Evolutionary conservation across 2,329 filamentous ascomycete species (phyloP).

Genomic region (Apiospora saccharicola): DNA sequence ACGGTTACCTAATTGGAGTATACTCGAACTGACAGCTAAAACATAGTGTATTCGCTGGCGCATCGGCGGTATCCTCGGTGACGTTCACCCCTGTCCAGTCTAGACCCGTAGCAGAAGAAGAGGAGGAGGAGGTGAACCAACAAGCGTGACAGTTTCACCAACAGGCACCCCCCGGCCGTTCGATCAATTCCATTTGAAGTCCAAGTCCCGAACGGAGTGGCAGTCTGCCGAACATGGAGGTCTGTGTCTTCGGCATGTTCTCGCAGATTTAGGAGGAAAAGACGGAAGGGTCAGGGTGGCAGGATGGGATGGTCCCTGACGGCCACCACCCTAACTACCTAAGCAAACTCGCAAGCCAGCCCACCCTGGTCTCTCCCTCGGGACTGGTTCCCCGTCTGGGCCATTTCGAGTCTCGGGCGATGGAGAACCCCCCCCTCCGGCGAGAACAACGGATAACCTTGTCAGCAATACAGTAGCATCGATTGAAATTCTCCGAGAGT

Average conservation of each 20-base stretch:
- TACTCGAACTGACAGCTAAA: neutral
- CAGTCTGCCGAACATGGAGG: constrained; percentile 2
- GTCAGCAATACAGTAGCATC: constrained; percentile 10
- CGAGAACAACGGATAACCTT: constrained; percentile 9
- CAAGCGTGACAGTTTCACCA: constrained; percentile 1
- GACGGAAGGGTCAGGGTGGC: neutral
- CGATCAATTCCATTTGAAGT: neutral
- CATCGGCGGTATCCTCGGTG: constrained; percentile 13
- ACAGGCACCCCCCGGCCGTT: neutral
- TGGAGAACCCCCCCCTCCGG: neutral
- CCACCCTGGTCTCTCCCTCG: neutral
- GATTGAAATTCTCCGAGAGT: constrained; percentile 17
- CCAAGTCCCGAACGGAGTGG: neutral
- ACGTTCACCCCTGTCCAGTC: neutral
- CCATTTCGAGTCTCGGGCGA: neutral
- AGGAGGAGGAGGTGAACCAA: neutral
- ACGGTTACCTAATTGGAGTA: neutral
- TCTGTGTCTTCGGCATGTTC: constrained; percentile 1
- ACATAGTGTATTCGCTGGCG: neutral
- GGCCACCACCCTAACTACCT: neutral
- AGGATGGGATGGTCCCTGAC: neutral
- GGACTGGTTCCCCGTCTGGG: constrained; percentile 19
- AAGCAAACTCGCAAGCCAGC: neutral
- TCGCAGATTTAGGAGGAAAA: neutral
- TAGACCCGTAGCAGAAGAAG: neutral